These are phyloP conservation scores for button mushroom (Agaricus bisporus) DNA, from an alignment of 768 basidiomycete genomes.

Conservation along the genomic window DNA sequence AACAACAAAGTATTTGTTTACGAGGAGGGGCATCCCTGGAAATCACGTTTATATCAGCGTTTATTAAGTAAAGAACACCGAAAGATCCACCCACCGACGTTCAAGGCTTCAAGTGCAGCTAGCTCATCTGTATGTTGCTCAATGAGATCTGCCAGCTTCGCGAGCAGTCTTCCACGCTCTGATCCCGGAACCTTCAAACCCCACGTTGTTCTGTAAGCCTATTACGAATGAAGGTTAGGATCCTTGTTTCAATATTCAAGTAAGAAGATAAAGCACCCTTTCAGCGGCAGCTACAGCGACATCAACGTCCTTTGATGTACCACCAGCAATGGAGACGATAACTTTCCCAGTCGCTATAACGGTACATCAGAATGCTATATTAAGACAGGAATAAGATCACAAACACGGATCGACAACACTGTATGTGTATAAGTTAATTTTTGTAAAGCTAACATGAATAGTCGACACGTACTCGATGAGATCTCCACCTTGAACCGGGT, in stretches of 20 bases:
- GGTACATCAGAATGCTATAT: neutral
- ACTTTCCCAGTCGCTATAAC: slow-evolving; percentile 49
- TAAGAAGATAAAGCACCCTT: slow-evolving; percentile 22
- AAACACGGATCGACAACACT: slow-evolving; percentile 50
- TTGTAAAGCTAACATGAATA: neutral
- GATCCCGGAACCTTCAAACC: slow-evolving; percentile 52
- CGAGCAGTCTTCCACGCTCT: slow-evolving; percentile 48
- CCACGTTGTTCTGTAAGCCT: slow-evolving; percentile 54
- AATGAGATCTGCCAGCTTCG: slow-evolving; percentile 60
- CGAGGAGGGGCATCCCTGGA: slow-evolving; percentile 37
- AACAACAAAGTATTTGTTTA: slow-evolving; percentile 45
- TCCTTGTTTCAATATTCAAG: neutral
- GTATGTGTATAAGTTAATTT: slow-evolving; percentile 3
- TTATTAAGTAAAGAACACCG: neutral
- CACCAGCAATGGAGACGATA: slow-evolving; percentile 44
- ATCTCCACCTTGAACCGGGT: slow-evolving; percentile 14
- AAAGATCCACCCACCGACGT: slow-evolving; percentile 41
- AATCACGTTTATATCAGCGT: neutral
- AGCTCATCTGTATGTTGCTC: slow-evolving; percentile 57
- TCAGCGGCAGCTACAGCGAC: slow-evolving; percentile 55
- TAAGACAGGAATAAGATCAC: neutral
- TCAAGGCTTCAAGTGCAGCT: slow-evolving; percentile 66
- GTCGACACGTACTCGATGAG: slow-evolving; percentile 16
- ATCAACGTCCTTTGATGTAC: slow-evolving; percentile 37
- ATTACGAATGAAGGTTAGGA: neutral